Evolutionary conservation across 1,139 yeast species (phyloP).

Genomic region (Lodderomyces margitis): DNA sequence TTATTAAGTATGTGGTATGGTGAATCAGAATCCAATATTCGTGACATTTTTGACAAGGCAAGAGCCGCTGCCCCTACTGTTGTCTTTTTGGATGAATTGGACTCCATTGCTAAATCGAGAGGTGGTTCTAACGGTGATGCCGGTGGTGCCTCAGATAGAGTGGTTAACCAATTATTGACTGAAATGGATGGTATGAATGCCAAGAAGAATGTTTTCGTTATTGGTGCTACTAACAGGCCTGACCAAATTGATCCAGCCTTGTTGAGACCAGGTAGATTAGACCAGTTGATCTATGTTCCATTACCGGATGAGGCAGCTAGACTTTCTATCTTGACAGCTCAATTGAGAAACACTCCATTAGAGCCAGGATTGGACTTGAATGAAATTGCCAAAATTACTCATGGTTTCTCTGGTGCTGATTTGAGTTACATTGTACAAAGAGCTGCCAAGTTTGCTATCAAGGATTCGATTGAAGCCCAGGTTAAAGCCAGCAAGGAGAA

Average conservation of each 20-base stretch:
- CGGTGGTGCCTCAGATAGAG: slow-evolving; percentile 98
- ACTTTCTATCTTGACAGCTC: slow-evolving; percentile 89
- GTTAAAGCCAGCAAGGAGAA: slow-evolving; percentile 54
- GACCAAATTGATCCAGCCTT: slow-evolving; percentile 98
- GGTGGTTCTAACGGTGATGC: slow-evolving; percentile 93
- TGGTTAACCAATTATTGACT: slow-evolving; percentile 94
- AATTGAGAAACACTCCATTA: slow-evolving; percentile 96
- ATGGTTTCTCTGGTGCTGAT: slow-evolving; percentile 99
- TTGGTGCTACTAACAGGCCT: slow-evolving; percentile 99
- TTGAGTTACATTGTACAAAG: slow-evolving; percentile 96
- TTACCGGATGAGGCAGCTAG: slow-evolving; percentile 95
- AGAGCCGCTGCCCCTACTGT: slow-evolving; percentile 99
- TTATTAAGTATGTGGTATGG: slow-evolving; percentile 98
- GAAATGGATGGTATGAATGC: slow-evolving; percentile 99
- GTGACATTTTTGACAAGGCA: slow-evolving; percentile 97
- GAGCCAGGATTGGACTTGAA: slow-evolving; percentile 92
- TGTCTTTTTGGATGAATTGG: slow-evolving; percentile 95
- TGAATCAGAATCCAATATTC: slow-evolving; percentile 94
- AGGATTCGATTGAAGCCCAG: slow-evolving; percentile 92
- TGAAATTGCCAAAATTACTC: slow-evolving; percentile 89
- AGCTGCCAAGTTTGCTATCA: slow-evolving; percentile 97
- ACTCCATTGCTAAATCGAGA: slow-evolving; percentile 96
- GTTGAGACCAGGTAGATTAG: slow-evolving; percentile 98
- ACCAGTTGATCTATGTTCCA: slow-evolving; percentile 97
- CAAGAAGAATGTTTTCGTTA: slow-evolving; percentile 95